Base-by-base conservation (phyloP, 768 basidiomycete species). In the Lyophyllum shimeji region DNA sequence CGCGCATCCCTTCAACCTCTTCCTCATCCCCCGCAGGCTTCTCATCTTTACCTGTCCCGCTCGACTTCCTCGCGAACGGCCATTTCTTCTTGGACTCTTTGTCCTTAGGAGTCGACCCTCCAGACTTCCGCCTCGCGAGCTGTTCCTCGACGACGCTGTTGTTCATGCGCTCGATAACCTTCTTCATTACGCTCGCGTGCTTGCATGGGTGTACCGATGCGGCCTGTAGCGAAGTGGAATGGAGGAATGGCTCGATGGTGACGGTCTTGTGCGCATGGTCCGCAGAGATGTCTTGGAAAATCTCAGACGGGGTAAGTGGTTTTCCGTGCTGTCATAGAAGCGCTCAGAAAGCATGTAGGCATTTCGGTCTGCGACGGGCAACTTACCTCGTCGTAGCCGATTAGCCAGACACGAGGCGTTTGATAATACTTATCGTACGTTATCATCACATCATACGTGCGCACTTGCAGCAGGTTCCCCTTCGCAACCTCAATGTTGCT, bases 341-440 rank as follows among this genome's bases (percentile, higher is more conserved):
- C 59, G 45, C 59, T 40, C 44, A 64, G 31, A 58, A 31, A 42
- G 34, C 18, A 40, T n/a, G 2, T n/a, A 20, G 29, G 29, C 9
- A 9, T 29, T n/a, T 21, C 1, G 23, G 50, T 23, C 13, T 5
- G 27, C 46, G 39, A 37, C 48, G 46, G 54, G 29, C 21, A 50
- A 46, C 60, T 54, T 59, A 91, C 94, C 84, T 98, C 97, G 68
- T 98, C 95, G 68, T 98, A 98, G 18, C 97, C 97, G 61, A 95
- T 84, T 56, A 99, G 75, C 97, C 97, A 99, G 69, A 98, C 90
- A 63, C 96, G 85, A 21, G 97, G 97, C 12, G 95, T 98, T 72
- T 98, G 97, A 74, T 99, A 98, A 73, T 95, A 96, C 77, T 98
- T 99, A 82, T 99, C 97, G 71, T 98, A 99, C 46, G 93, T 93